Evolutionary conservation across 208 protist species (phyloP).

Genomic region (Crithidia fasciculata): DNA sequence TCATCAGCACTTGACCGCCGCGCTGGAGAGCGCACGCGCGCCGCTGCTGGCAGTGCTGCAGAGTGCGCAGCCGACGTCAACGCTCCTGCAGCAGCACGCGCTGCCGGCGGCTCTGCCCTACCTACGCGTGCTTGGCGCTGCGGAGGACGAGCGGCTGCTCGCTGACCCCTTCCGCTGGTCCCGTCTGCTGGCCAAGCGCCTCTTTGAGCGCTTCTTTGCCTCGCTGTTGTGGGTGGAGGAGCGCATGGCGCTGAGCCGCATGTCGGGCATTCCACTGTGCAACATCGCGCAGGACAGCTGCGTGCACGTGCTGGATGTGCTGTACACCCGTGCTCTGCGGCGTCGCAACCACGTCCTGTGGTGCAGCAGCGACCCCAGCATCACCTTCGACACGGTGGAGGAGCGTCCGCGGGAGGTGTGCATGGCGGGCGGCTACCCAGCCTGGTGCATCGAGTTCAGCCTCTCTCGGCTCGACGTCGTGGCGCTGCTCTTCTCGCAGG

Average conservation of each 20-base stretch:
- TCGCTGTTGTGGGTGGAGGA: conserved; percentile 86
- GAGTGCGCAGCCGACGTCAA: conserved; percentile 54
- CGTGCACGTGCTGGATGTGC: conserved; percentile 84
- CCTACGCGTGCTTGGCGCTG: conserved; percentile 77
- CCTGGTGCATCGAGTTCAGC: conserved; percentile 88
- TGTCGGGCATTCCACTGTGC: conserved; percentile 84
- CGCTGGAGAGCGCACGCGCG: conserved; percentile 36
- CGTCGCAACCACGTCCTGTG: conserved; percentile 80
- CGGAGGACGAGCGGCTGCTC: conserved; percentile 84
- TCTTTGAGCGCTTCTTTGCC: conserved; percentile 86
- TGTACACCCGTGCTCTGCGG: conserved; percentile 83
- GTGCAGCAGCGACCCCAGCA: conserved; percentile 65
- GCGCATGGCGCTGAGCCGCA: conserved; percentile 76
- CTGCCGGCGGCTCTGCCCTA: conserved; percentile 67
- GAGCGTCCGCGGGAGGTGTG: conserved; percentile 81
- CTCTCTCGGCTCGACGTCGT: conserved; percentile 89
- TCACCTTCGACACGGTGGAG: conserved; percentile 81
- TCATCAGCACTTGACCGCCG: conserved; percentile 53
- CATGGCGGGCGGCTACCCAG: conserved; percentile 79
- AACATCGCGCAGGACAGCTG: conserved; percentile 89
- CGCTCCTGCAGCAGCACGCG: conserved; percentile 73
- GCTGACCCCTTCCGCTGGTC: conserved; percentile 88
- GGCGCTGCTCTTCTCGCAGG: conserved; percentile 87
- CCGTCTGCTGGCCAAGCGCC: conserved; percentile 58
- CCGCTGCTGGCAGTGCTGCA: conserved; percentile 82